These are phyloP conservation scores for Plasmodium gallinaceum DNA, from an alignment of 169 alveolate species.

Conservation along the genomic window DNA sequence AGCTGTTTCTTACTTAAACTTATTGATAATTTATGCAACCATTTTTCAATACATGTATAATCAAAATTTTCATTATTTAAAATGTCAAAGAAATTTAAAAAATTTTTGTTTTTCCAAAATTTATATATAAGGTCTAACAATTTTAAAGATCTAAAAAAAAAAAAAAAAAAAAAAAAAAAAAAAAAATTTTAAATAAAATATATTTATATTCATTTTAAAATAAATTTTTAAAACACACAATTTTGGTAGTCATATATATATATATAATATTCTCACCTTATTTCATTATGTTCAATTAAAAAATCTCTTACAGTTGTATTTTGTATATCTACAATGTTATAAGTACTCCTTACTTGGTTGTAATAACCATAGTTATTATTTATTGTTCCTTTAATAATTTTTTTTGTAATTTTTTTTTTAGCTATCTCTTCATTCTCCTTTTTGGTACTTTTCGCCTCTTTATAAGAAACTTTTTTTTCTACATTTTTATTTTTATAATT, in stretches of 20 bases:
- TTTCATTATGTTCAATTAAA: neutral
- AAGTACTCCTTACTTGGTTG: neutral
- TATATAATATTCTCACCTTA: constrained; percentile 21
- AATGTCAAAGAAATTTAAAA: constrained; percentile 28
- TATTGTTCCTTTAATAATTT: neutral
- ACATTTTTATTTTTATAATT: neutral
- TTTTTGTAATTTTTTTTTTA: neutral
- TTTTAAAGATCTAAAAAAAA: constrained; percentile 24
- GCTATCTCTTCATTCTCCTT: neutral
- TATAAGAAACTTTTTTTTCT: neutral
- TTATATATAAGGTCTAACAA: constrained; percentile 22
- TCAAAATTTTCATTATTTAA: constrained; percentile 25
- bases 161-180: neutral
- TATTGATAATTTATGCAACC: constrained; percentile 64
- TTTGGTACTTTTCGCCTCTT: neutral
- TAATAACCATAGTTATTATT: neutral
- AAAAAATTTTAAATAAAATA: neutral
- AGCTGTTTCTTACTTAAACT: constrained; percentile 37
- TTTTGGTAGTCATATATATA: neutral
- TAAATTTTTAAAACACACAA: neutral
- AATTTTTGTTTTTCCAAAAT: constrained; percentile 59
- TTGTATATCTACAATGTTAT: constrained; percentile 44
- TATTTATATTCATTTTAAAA: neutral
- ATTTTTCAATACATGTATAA: constrained; percentile 52
- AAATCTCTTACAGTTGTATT: constrained; percentile 37